Base-by-base conservation (phyloP, 345 rosid genomes). In the Euphorbia peplus region DNA sequence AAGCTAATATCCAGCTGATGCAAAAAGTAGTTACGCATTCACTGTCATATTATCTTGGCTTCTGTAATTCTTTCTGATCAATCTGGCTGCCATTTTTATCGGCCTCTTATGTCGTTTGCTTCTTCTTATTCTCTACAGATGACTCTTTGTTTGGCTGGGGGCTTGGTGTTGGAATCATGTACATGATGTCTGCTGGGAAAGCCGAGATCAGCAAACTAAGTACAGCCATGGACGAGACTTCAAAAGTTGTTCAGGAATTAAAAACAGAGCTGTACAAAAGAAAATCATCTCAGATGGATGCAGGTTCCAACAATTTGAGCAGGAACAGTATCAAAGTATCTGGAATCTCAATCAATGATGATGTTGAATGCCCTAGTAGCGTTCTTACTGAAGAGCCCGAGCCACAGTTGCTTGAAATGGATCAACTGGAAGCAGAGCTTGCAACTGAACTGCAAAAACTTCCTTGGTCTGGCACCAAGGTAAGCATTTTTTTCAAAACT, bases 381-480 rank as follows among this genome's bases (percentile, higher is more conserved):
- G 88, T 90, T 76, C 84, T 93, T 56, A 93, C 97, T 0, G 96
- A 87, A 64, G 98, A 90, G 80, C 85, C 77, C 57, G 89, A 83
- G 66, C 80, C 81, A 26, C 89, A 82, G 80, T 61, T 66, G 15
- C 63, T 70, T 28, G 93, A 89, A 78, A 87, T 89, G 86, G 86
- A 83, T 74, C 85, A 77, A 61, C 79, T 90, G 77, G 97, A 84
- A 83, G 87, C 90, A 71, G 98, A 90, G 74, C 85, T 93, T 16
- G 88, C 84, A 66, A 83, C 86, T 70, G 93, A 93, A 84, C 84
- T 93, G 51, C 90, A 78, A 80, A 93, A 88, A 76, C 86, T 89
- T 69, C 84, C 84, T 25, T 75, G 80, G 76, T 69, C 72, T 44
- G 46, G 11, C 37, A 60, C 32, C 18, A 78, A 83, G 86, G 93